Conservation (phyloP, 768 basidiomycete genomes). For the Podaxis sp. region DNA sequence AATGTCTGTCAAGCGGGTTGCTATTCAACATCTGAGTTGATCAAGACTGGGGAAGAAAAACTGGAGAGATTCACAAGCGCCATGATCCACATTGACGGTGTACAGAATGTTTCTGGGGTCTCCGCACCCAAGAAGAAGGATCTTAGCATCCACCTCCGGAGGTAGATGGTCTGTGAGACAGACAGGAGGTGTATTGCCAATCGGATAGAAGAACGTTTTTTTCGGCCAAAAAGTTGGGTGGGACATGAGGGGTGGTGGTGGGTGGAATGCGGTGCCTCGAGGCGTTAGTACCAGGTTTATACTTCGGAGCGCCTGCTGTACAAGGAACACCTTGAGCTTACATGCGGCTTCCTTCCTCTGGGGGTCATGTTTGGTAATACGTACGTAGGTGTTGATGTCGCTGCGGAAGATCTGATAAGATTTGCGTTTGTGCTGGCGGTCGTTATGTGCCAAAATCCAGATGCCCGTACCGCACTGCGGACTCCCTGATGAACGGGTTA, state of each 20-base stretch:
- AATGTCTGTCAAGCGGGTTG: constrained; percentile 39
- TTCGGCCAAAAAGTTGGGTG: constrained; percentile 44
- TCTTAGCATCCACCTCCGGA: constrained; percentile 44
- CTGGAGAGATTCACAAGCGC: constrained; percentile 21
- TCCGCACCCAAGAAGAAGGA: constrained; percentile 57
- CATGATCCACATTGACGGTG: constrained; percentile 37
- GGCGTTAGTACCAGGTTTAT: no score
- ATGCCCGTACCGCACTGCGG: no score
- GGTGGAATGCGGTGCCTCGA: no score
- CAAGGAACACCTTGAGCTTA: no score
- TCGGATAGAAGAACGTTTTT: constrained; percentile 52
- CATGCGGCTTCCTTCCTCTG: no score
- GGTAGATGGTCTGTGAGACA: constrained; percentile 47
- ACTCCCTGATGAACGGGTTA: no score
- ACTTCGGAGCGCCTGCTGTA: no score
- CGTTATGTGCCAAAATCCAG: no score
- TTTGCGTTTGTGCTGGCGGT: no score
- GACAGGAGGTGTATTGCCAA: constrained; percentile 59
- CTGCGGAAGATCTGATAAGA: no score
- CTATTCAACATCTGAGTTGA: constrained; percentile 17
- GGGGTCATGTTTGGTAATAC: no score
- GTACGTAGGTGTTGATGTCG: no score
- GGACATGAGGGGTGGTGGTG: constrained; percentile 32
- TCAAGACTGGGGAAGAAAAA: not conserved
- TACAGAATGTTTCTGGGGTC: constrained; percentile 56